phyloP scores from a whole-genome alignment of 2,329 filamentous ascomycete species.

The Calonectria crousiana region DNA sequence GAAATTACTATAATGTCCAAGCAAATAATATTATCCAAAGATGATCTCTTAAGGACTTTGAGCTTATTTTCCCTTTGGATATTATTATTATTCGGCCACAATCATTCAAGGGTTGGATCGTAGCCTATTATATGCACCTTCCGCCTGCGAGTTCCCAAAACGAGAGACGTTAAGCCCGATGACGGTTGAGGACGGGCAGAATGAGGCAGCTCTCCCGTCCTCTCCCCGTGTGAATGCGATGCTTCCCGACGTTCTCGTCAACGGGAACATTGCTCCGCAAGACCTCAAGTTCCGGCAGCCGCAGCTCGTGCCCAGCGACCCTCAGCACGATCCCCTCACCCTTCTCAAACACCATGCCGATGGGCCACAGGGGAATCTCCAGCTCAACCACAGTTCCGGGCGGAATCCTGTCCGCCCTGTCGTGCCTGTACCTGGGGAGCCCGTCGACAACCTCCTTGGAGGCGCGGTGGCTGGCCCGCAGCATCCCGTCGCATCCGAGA shows the following conservation, averaged over 20 bases:
- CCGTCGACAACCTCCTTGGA: background rate
- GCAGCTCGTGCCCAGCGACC: slow-evolving; percentile 4
- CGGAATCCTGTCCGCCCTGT: background rate
- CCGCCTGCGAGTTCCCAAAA: background rate
- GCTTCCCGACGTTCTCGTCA: background rate
- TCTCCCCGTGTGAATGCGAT: background rate
- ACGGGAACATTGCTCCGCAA: background rate
- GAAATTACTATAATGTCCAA: no score
- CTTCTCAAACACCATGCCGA: slow-evolving; percentile 1
- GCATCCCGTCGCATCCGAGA: background rate
- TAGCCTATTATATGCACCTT: background rate
- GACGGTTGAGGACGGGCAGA: background rate
- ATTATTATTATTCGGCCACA: no score
- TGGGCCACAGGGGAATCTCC: slow-evolving; percentile 15
- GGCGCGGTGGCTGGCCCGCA: background rate
- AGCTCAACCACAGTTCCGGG: slow-evolving; percentile 1
- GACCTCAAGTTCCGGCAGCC: background rate
- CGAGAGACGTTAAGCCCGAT: background rate
- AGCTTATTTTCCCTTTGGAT: no score
- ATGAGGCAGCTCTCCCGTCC: background rate
- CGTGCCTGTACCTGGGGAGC: background rate
- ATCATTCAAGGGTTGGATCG: no score
- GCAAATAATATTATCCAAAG: background rate
- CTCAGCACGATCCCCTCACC: background rate
- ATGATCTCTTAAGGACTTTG: no score